A percentile compares a stretch with the other conserved stretches of the same genome.
These are phyloP conservation scores for Hylodesmum podocarpum DNA, from an alignment of 306 rosid species.

Conservation along the genomic window DNA sequence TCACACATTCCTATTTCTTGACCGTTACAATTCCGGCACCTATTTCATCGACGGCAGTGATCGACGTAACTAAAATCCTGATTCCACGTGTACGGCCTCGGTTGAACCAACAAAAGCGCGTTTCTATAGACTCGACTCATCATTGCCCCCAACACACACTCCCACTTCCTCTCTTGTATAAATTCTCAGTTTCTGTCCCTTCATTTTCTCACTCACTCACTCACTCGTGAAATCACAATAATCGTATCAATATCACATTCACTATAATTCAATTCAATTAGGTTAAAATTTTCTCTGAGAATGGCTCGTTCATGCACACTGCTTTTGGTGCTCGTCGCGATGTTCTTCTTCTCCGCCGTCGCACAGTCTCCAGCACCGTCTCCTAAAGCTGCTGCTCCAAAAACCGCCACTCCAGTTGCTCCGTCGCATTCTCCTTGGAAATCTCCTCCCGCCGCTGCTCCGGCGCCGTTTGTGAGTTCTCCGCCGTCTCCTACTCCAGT, in stretches of 20 bases:
- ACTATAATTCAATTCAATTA: no score
- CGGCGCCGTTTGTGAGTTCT: background rate
- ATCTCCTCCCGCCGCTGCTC: background rate
- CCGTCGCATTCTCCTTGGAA: background rate
- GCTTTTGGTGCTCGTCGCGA: conserved; percentile 12
- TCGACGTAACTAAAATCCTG: background rate
- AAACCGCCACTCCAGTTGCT: background rate
- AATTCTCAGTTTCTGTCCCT: background rate
- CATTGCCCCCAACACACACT: background rate
- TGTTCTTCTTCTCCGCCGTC: conserved; percentile 13
- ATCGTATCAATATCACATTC: no score
- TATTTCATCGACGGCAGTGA: background rate
- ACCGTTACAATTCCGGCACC: conserved; percentile 30
- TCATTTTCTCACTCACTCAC: background rate
- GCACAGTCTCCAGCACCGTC: conserved; percentile 37
- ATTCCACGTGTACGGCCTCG: background rate
- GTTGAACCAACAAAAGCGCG: background rate
- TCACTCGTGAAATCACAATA: background rate
- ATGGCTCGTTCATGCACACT: conserved; percentile 21
- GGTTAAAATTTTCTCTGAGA: no score
- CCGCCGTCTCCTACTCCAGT: conserved; percentile 27
- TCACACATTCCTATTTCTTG: conserved; percentile 20
- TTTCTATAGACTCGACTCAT: background rate
- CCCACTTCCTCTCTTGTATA: background rate
- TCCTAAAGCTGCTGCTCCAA: background rate